phyloP scores from a whole-genome alignment of 2,329 filamentous ascomycete species.

The Parafenestella ontariensis region DNA sequence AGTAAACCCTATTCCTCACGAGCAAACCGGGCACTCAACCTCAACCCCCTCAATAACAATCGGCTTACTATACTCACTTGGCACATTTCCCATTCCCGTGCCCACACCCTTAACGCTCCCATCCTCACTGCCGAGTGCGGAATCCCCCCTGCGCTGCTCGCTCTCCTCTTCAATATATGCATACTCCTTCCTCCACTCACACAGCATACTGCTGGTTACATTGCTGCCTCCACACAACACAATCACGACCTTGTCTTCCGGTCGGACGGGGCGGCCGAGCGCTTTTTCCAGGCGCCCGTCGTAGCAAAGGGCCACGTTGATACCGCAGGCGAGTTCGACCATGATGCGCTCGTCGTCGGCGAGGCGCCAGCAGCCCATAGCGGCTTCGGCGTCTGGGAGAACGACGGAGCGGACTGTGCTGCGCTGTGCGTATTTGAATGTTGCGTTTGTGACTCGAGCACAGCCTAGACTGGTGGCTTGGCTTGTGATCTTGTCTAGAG shows the following conservation, averaged over 20 bases:
- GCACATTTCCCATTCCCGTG: conserved; percentile 6
- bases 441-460: conserved; percentile 70
- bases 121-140: conserved; percentile 21
- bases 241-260: conserved; percentile 76
- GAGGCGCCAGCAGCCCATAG: conserved; percentile 76
- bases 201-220: conserved; percentile 59
- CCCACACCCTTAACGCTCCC: conserved; percentile 16
- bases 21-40: conserved; percentile 8
- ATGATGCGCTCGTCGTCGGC: conserved; percentile 82
- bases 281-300: conserved; percentile 66
- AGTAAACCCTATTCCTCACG: conserved; percentile 1
- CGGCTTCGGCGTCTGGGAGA: conserved; percentile 78
- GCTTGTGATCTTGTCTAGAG: conserved; percentile 74
- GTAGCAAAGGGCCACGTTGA: conserved; percentile 74
- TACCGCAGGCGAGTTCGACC: conserved; percentile 86
- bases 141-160: conserved; percentile 20
- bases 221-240: conserved; percentile 77
- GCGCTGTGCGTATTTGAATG: conserved; percentile 68
- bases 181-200: conserved; percentile 56
- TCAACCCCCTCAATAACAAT: conserved; percentile 24
- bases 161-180: conserved; percentile 29
- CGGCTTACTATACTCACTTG: conserved; percentile 24
- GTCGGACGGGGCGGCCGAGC: conserved; percentile 68
- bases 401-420: conserved; percentile 67
- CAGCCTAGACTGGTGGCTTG: conserved; percentile 78